Evolutionary conservation across 78 protist genomes (phyloP).

Genomic region (Chrysochromulina tobinii): DNA sequence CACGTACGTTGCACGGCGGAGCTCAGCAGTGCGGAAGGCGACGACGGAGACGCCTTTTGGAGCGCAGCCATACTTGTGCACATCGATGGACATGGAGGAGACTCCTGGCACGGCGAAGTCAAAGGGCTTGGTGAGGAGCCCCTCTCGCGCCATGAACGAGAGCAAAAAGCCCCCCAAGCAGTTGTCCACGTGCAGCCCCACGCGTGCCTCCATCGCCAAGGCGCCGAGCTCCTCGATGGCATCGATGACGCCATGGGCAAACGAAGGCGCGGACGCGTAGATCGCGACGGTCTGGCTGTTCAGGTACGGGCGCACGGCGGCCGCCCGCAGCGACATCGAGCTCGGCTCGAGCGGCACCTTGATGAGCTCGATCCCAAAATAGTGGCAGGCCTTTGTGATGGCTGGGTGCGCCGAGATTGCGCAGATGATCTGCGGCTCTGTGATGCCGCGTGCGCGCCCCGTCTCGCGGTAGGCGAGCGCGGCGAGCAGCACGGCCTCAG

Average conservation of each 20-base stretch:
- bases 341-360: neutral
- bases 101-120: neutral
- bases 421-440: neutral
- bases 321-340: neutral
- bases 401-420: neutral
- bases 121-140: neutral
- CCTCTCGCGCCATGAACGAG: neutral
- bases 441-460: neutral
- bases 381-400: neutral
- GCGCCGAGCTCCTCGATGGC: neutral
- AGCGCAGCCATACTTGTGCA: neutral
- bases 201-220: neutral
- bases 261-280: neutral
- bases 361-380: neutral
- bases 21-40: neutral
- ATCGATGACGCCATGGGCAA: neutral
- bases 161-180: neutral
- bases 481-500: neutral
- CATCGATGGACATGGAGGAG: neutral
- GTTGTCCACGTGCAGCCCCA: constrained; percentile 14
- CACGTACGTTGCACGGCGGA: neutral
- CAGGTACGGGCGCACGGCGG: neutral
- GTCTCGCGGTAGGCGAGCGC: neutral
- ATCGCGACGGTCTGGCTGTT: neutral
- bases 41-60: neutral